These are phyloP conservation scores for Aspergillus latus DNA, from an alignment of 2,329 filamentous ascomycete species.

Conservation along the genomic window DNA sequence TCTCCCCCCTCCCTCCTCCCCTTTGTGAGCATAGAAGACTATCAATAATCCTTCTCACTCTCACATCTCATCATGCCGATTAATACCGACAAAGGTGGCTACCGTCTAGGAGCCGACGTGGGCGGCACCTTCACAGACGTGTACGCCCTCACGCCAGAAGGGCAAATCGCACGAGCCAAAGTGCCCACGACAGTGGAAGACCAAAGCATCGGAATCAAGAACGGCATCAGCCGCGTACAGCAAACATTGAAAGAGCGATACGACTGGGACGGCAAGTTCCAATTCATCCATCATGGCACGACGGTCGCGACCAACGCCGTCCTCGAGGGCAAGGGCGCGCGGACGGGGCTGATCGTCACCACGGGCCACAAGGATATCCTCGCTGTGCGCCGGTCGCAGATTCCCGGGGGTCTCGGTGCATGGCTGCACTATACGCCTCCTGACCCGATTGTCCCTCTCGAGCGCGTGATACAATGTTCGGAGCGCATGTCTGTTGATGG, in stretches of 20 bases:
- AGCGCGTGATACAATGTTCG: conserved; percentile 48
- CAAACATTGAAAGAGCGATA: conserved; percentile 40
- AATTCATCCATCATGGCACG: conserved; percentile 53
- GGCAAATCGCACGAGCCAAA: conserved; percentile 47
- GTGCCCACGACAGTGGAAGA: conserved; percentile 48
- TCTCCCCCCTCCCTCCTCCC: not conserved
- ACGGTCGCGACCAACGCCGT: conserved; percentile 53
- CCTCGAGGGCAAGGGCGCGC: conserved; percentile 52
- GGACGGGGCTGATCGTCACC: conserved; percentile 49
- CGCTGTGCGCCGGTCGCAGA: conserved; percentile 49
- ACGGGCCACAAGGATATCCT: conserved; percentile 53
- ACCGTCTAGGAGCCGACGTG: conserved; percentile 29
- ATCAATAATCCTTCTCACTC: not conserved
- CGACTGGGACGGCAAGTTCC: conserved; percentile 47
- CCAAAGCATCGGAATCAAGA: conserved; percentile 50
- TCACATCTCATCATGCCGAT: not conserved
- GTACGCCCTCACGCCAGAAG: conserved; percentile 49
- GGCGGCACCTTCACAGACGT: conserved; percentile 51
- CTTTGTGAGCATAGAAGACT: too few species aligned
- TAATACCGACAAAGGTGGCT: conserved; percentile 2
- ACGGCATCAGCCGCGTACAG: conserved; percentile 47
- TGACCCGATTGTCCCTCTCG: conserved; percentile 50
- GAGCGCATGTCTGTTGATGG: conserved; percentile 49
- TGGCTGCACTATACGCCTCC: conserved; percentile 53
- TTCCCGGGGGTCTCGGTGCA: conserved; percentile 52